A percentile compares a stretch with the other conserved stretches of the same genome.
These are phyloP conservation scores for Geotrichum candidum DNA, from an alignment of 1,139 yeast species.

Conservation along the genomic window DNA sequence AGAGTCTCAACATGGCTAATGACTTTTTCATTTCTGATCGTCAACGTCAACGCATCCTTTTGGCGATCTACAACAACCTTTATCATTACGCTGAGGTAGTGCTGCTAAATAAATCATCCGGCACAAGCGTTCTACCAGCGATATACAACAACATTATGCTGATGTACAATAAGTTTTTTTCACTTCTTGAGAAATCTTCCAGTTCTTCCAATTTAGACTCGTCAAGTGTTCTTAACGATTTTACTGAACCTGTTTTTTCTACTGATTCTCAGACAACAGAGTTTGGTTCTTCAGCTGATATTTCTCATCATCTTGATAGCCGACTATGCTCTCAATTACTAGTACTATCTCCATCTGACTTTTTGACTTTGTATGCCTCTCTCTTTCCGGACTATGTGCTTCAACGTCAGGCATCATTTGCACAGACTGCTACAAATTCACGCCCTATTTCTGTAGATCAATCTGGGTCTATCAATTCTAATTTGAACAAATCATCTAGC, in stretches of 20 bases:
- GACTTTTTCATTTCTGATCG: conserved; percentile 26
- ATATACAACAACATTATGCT: conserved; percentile 2
- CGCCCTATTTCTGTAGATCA: conserved; percentile 13
- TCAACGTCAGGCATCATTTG: conserved; percentile 10
- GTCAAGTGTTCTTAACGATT: neutral
- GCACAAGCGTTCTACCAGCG: conserved; percentile 3
- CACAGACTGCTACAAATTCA: conserved; percentile 2
- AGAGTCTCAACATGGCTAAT: conserved; percentile 25
- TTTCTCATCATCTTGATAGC: conserved; percentile 3
- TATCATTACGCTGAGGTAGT: conserved; percentile 13
- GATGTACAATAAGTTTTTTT: conserved; percentile 8
- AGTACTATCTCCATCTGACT: conserved; percentile 33
- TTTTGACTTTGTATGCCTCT: conserved; percentile 29
- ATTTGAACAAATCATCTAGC: conserved; percentile 15
- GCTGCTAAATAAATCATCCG: conserved; percentile 3
- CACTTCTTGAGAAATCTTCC: neutral
- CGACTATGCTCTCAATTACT: conserved; percentile 27
- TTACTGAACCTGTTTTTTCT: neutral
- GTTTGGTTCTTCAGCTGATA: neutral
- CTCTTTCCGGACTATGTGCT: conserved; percentile 27
- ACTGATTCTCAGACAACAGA: conserved; percentile 1
- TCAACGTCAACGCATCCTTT: conserved; percentile 27
- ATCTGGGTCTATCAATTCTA: conserved; percentile 3
- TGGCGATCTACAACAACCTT: conserved; percentile 22
- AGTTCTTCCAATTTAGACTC: neutral